phyloP scores from a whole-genome alignment of 2,329 filamentous ascomycete species.

The Aspergillus sp. region DNA sequence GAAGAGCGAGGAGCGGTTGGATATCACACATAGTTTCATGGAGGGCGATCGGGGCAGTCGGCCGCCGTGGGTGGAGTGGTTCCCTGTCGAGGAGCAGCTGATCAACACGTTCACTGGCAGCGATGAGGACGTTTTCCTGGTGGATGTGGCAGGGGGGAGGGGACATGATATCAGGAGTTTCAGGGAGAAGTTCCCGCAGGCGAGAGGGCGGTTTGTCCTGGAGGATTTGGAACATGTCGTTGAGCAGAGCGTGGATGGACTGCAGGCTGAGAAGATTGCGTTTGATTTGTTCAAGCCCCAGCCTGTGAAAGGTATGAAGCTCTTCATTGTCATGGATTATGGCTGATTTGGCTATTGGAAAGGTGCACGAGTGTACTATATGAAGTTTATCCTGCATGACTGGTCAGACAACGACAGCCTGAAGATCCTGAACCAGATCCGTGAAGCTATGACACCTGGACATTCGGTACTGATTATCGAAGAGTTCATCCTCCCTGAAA shows the following conservation, averaged over 20 bases:
- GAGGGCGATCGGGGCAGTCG: slow-evolving; percentile 10
- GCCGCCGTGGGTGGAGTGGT: slow-evolving; percentile 16
- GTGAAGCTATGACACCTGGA: slow-evolving; percentile 22
- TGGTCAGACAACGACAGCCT: slow-evolving; percentile 30
- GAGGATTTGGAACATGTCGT: slow-evolving; percentile 10
- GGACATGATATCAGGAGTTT: slow-evolving; percentile 9
- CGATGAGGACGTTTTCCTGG: background rate
- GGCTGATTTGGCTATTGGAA: background rate
- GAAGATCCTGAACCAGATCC: slow-evolving; percentile 22
- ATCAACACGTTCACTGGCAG: background rate
- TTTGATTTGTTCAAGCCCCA: slow-evolving; percentile 12
- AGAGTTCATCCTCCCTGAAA: slow-evolving; percentile 27
- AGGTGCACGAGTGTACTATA: slow-evolving; percentile 17
- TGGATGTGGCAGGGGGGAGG: slow-evolving; percentile 12
- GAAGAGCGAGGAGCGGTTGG: background rate
- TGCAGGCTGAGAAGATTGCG: background rate
- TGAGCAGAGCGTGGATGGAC: background rate
- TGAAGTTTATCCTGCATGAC: slow-evolving; percentile 34
- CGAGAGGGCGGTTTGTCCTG: slow-evolving; percentile 3
- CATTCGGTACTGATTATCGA: slow-evolving; percentile 28
- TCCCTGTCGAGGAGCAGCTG: slow-evolving; percentile 6
- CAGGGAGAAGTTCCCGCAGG: slow-evolving; percentile 2
- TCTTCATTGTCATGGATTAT: background rate
- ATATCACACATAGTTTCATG: slow-evolving; percentile 12
- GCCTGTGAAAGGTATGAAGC: slow-evolving; percentile 4